phyloP scores from a whole-genome alignment of 2,329 filamentous ascomycete genomes.

The Trichoderma breve region DNA sequence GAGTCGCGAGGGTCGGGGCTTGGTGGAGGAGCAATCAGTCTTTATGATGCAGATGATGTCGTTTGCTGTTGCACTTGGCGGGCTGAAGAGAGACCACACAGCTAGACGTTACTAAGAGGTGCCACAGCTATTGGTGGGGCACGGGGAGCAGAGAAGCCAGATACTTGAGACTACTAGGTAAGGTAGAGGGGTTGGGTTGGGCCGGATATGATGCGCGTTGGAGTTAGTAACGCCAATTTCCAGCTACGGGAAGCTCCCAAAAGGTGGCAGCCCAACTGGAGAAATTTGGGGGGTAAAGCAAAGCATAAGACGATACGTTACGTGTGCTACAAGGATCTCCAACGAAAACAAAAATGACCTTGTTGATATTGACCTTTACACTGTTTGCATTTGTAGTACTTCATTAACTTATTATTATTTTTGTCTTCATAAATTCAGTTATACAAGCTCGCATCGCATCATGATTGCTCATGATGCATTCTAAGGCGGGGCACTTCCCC shows the following conservation, averaged over 20 bases:
- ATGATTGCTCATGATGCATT: background rate
- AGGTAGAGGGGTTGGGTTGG: conserved; percentile 8
- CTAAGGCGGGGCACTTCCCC: background rate
- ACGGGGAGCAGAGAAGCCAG: conserved; percentile 16
- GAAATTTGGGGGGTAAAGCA: background rate
- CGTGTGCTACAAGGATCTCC: background rate
- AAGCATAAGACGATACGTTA: background rate
- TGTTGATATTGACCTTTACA: background rate
- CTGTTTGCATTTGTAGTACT: background rate
- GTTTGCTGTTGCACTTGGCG: conserved; percentile 26
- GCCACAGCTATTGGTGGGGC: conserved; percentile 14
- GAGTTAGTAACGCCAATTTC: background rate
- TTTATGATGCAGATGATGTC: conserved; percentile 29
- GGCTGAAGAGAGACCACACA: conserved; percentile 25
- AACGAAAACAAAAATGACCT: background rate
- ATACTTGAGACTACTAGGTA: conserved; percentile 2
- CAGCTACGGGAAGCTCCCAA: background rate
- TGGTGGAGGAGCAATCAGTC: conserved; percentile 24
- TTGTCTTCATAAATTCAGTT: background rate
- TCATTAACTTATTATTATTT: background rate
- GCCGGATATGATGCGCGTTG: conserved; percentile 8
- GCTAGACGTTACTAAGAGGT: conserved; percentile 18
- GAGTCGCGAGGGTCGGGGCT: conserved; percentile 20
- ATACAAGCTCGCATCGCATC: background rate
- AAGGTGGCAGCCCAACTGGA: background rate